Conservation (phyloP, 805 yeast genomes). For the Kodamaea nitidulidarum region DNA sequence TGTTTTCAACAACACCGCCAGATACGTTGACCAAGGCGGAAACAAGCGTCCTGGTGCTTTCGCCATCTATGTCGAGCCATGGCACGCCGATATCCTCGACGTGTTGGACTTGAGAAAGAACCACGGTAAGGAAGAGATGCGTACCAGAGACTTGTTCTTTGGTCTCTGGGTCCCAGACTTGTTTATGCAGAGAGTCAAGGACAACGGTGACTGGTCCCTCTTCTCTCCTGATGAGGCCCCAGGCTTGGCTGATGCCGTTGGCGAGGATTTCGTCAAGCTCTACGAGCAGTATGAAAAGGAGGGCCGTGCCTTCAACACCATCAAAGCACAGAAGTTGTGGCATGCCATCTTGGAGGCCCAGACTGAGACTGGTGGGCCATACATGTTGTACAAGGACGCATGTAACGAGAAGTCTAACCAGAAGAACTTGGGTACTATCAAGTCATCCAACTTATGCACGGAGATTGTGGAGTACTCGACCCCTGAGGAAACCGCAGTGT, state of each 20-base stretch:
- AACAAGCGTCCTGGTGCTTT: constrained; percentile 64
- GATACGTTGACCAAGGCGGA: constrained; percentile 65
- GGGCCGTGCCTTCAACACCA: constrained; percentile 45
- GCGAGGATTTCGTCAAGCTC: constrained; percentile 51
- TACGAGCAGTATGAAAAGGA: constrained; percentile 51
- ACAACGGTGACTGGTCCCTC: constrained; percentile 52
- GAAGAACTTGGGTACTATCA: constrained; percentile 56
- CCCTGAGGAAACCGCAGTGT: constrained; percentile 57
- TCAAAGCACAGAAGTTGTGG: constrained; percentile 61
- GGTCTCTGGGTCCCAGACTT: constrained; percentile 63
- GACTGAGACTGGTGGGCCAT: constrained; percentile 64
- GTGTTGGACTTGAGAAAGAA: constrained; percentile 58
- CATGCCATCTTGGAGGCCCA: constrained; percentile 57
- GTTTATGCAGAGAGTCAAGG: constrained; percentile 59
- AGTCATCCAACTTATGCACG: constrained; percentile 60
- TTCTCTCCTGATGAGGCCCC: constrained; percentile 60
- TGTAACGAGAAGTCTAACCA: constrained; percentile 58
- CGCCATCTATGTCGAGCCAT: constrained; percentile 58
- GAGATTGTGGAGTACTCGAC: constrained; percentile 60
- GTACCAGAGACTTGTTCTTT: constrained; percentile 61
- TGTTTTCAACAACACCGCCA: constrained; percentile 59
- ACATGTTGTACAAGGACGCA: constrained; percentile 61
- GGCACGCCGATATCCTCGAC: constrained; percentile 60
- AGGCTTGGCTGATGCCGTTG: constrained; percentile 52
- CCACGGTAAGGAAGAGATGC: constrained; percentile 60